Evolutionary conservation across 176 grass and related monocot genomes (phyloP).

Genomic region (Oryza meridionalis): DNA sequence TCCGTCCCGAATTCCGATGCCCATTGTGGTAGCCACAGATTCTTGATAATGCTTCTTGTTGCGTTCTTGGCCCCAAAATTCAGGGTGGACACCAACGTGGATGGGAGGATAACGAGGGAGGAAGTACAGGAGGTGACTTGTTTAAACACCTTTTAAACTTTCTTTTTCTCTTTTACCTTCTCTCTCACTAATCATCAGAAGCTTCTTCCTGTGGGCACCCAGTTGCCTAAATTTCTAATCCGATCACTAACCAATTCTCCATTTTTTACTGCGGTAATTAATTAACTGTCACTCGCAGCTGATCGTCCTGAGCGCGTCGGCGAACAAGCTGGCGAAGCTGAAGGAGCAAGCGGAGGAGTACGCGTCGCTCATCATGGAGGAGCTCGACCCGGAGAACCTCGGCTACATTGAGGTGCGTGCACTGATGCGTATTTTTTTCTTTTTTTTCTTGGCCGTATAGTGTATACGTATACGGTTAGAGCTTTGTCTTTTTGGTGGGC

Average conservation of each 20-base stretch:
- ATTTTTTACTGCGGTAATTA: not conserved
- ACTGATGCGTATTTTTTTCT: not conserved
- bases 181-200: conserved; percentile 23
- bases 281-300: conserved; percentile 56
- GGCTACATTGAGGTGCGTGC: conserved; percentile 90
- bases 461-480: not conserved
- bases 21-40: not conserved
- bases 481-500: not conserved
- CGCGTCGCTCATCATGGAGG: conserved; percentile 95
- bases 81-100: conserved; percentile 99
- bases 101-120: conserved; percentile 96
- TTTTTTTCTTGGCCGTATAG: not conserved
- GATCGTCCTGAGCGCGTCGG: conserved; percentile 91
- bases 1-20: conserved; percentile 19
- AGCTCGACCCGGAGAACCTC: conserved; percentile 96
- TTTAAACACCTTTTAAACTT: conserved; percentile 28
- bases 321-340: conserved; percentile 95
- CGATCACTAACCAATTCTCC: not conserved
- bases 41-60: conserved; percentile 23
- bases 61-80: conserved; percentile 52
- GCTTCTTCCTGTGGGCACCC: conserved; percentile 39
- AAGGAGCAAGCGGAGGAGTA: conserved; percentile 99
- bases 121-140: conserved; percentile 97
- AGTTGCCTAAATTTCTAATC: not conserved
- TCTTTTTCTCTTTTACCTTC: not conserved